Base-by-base conservation (phyloP, 2,329 filamentous ascomycete genomes). In the Fusarium tjaetaba region DNA sequence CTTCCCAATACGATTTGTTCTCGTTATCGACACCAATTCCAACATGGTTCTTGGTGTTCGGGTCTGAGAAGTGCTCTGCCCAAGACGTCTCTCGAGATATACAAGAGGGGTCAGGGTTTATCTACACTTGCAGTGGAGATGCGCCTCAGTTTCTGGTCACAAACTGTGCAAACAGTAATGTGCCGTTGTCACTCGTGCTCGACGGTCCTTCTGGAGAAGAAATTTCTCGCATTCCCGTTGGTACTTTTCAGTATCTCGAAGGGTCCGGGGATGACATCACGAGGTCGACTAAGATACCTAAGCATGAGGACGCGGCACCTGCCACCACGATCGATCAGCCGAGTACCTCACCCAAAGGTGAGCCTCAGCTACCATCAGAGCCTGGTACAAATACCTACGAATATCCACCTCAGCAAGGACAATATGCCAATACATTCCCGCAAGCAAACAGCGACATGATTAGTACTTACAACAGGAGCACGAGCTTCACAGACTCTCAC, bases 71-170 rank as follows among this genome's bases (percentile, higher is more conserved):
- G 81, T 92, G 91, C 81, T 76, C 80, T 2, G 78, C 81, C n/a
- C 86, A 89, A 61, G 88, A 91, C 63, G 86, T 95, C 30, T 87
- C 89, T 51, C 91, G 92, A 79, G 84, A 84, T 80, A 86, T 82
- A 75, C 89, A 85, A 83, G 88, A 91, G 70, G 83, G 81, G 61
- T 84, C 88, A 74, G 88, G 89, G 26, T 93, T 89, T 80, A 88
- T 91, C 71, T 97, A 96, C 82, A 88, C 88, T 36, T 86, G 97
- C 76, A 90, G 89, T 51, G 90, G 91, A 45, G 91, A 94, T 64
- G 93, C 92, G 38, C 95, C 95, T 52, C 87, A 86, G 72, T 82
- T 85, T 45, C 75, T 86, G 78, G 84, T 85, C 82, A 90, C 88
- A 78, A 82, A 85, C 78, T 87, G 85, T 74, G 78, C 81, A 48